Conservation (phyloP, 2,329 filamentous ascomycete genomes). For the Cadophora malorum region DNA sequence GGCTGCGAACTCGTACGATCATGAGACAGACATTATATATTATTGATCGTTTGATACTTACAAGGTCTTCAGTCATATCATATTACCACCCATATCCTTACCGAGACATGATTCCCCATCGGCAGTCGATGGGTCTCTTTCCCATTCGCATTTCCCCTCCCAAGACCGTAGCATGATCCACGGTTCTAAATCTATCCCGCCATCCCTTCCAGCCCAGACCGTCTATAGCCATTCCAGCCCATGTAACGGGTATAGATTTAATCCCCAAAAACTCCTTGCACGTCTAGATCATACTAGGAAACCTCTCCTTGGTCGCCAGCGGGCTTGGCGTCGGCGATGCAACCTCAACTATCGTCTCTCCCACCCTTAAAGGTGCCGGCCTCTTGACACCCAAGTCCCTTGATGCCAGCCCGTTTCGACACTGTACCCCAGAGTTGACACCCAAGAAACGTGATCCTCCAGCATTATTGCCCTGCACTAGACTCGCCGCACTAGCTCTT, state of each 20-base stretch:
- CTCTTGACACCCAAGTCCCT: slow-evolving; percentile 8
- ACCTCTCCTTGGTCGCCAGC: slow-evolving; percentile 8
- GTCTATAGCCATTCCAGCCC: too few relatives aligned
- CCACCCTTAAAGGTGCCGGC: slow-evolving; percentile 22
- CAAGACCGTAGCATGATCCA: not conserved
- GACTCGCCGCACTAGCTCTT: slow-evolving; percentile 11
- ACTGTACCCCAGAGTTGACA: not conserved
- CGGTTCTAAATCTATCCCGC: not conserved
- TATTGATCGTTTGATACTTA: not conserved
- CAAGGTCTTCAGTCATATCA: not conserved
- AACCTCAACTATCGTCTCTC: slow-evolving; percentile 28
- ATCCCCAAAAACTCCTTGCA: not conserved
- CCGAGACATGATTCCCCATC: too few relatives aligned
- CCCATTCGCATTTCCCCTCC: not conserved
- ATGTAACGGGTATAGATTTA: not conserved
- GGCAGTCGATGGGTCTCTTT: not conserved
- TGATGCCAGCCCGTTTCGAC: not conserved
- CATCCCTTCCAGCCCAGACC: not conserved
- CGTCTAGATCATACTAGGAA: slow-evolving; percentile 18
- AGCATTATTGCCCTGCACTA: not conserved
- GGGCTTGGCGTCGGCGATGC: slow-evolving; percentile 21
- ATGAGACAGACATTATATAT: not conserved
- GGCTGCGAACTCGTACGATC: too few relatives aligned
- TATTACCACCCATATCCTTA: not conserved
- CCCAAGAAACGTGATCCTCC: not conserved